A percentile compares a stretch with the other conserved stretches of the same genome.
These are phyloP conservation scores for Aspergillus brasiliensis DNA, from an alignment of 2,329 filamentous ascomycete genomes.

Conservation along the genomic window DNA sequence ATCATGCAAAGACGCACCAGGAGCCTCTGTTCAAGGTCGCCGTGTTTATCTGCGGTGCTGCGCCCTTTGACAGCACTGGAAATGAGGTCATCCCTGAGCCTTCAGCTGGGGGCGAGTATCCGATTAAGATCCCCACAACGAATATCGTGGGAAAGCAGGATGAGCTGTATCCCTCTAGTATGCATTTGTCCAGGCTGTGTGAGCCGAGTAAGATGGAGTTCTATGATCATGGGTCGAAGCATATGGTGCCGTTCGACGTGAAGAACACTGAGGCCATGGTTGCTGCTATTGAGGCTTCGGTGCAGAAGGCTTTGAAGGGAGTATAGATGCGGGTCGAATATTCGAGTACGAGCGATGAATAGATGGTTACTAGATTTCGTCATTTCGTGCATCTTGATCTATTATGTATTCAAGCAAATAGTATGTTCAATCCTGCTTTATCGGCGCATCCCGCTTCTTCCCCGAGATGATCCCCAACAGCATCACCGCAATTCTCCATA, in stretches of 20 bases:
- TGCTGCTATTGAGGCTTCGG: conserved; percentile 27
- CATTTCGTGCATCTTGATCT: neutral
- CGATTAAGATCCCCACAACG: conserved; percentile 40
- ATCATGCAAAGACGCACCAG: conserved; percentile 25
- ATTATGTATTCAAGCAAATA: neutral
- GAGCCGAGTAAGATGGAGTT: conserved; percentile 31
- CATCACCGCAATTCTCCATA: conserved; percentile 27
- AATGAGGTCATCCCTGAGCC: conserved; percentile 13
- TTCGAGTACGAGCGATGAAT: neutral
- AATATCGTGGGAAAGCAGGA: conserved; percentile 44
- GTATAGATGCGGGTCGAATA: neutral
- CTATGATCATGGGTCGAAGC: conserved; percentile 41
- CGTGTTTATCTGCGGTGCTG: conserved; percentile 34
- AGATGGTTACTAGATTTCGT: neutral
- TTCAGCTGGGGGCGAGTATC: conserved; percentile 14
- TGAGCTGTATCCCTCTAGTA: conserved; percentile 30
- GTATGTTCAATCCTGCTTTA: conserved; percentile 12
- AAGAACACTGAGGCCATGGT: conserved; percentile 32
- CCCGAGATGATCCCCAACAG: conserved; percentile 19
- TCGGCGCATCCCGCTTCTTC: conserved; percentile 7
- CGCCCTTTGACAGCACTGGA: conserved; percentile 30
- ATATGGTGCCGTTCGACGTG: conserved; percentile 37
- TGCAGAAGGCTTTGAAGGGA: conserved; percentile 24
- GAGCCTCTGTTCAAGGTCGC: conserved; percentile 33
- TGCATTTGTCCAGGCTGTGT: conserved; percentile 38